Evolutionary conservation across 495 filamentous ascomycete species (phyloP), one percentile per base, ranked within the genome.

Genomic region (Bombardia bombarda): DNA sequence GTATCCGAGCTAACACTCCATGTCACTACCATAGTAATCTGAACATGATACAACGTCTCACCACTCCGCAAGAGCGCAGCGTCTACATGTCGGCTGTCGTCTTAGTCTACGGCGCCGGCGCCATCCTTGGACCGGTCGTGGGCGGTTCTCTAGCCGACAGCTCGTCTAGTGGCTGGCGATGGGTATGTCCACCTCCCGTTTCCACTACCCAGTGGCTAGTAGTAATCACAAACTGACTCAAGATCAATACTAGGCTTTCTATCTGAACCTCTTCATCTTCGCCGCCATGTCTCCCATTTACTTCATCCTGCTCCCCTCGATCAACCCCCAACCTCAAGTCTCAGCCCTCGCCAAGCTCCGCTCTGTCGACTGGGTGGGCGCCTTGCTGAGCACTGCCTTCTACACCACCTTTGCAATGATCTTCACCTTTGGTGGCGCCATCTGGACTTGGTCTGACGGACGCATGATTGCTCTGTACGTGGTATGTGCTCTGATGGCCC

Each of bases 181-280:
- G 77, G 79, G 72, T 28, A 28, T 7, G 25, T 28, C 25, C 12
- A 12, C 6, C 12, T 12, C 12, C 12, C 25, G 7, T 28, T 28
- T 28, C 25, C 12, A 28, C 12, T 28, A 12, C 12, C 25, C 25
- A 12, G 6, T 6, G 7, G n/a, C n/a, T n/a, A n/a, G n/a, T n/a
- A n/a, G n/a, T n/a, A n/a, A n/a, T n/a, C 25, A 7, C 25, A 28
- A 28, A 12, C 25, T 28, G 12, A 28, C 25, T 6, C 12, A 12
- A 7, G 7, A 6, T 6, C 12, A 6, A 28, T 7, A 28, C 25
- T n/a, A 28, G 25, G 25, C 74, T 1, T 85, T 87, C 52, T 87
- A 87, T 59, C 77, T 87, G 54, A 85, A 85, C 46, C 67, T 86
- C n/a, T 54, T 64, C 26, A 58, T 86, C 16, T 75, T 70, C 9